Percentiles rank a stretch among this genome's conserved stretches.
Evolutionary conservation across 176 grass and related monocot species (phyloP).

Genomic region (Aegilops tauschii): DNA sequence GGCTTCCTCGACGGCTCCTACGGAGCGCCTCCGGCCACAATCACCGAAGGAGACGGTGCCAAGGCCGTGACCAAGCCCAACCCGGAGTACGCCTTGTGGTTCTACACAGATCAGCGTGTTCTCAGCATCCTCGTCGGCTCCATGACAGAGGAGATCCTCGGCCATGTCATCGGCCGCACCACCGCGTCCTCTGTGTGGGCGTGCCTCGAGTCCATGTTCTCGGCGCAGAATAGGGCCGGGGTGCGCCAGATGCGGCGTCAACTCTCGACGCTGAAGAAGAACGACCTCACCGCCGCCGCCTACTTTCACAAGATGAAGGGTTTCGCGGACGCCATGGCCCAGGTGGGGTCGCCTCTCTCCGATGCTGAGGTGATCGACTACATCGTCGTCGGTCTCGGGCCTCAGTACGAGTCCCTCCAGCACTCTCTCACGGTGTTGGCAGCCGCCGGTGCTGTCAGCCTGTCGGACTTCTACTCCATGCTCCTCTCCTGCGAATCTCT

Average conservation of each 20-base stretch:
- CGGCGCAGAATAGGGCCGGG: neutral
- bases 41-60: too few relatives aligned
- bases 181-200: too few relatives aligned
- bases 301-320: neutral
- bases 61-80: too few relatives aligned
- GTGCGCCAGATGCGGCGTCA: neutral
- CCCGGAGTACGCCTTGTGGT: too few relatives aligned
- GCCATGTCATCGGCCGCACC: too few relatives aligned
- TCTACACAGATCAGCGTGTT: too few relatives aligned
- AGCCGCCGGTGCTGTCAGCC: neutral
- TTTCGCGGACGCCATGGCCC: neutral
- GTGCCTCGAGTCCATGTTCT: neutral
- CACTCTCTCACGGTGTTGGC: neutral
- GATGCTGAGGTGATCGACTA: neutral
- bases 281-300: neutral
- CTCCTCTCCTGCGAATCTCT: neutral
- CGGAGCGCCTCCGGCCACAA: too few relatives aligned
- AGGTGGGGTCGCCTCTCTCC: neutral
- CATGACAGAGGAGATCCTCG: too few relatives aligned
- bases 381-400: neutral
- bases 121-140: too few relatives aligned
- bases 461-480: neutral
- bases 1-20: too few relatives aligned
- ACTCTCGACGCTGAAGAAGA: neutral
- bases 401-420: too few relatives aligned